Percentiles rank a stretch among this genome's conserved stretches.
These are phyloP conservation scores for Wickerhamiella sergipiensis DNA, from an alignment of 805 yeast species.

Conservation along the genomic window DNA sequence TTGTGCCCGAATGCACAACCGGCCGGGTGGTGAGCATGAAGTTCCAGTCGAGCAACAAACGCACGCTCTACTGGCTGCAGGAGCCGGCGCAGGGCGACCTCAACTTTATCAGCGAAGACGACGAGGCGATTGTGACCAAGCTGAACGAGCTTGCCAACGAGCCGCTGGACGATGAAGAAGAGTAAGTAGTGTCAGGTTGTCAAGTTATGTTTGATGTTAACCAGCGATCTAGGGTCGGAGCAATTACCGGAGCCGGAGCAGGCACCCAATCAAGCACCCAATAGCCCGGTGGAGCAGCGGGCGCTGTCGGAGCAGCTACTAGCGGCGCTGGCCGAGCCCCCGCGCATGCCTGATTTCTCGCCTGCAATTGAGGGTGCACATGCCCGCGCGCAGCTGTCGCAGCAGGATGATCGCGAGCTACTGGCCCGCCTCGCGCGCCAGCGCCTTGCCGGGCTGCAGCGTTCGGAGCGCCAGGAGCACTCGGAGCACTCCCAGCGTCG, in stretches of 20 bases:
- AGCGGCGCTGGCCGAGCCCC: not conserved
- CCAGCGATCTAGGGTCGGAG: not conserved
- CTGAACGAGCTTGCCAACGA: constrained; percentile 30
- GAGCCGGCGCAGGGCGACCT: constrained; percentile 52
- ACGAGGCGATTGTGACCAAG: constrained; percentile 34
- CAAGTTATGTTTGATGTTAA: not conserved
- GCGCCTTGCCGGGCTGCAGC: too few species aligned
- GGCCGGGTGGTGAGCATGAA: constrained; percentile 66
- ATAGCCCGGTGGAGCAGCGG: too few species aligned
- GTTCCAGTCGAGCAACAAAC: constrained; percentile 49
- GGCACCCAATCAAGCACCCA: too few species aligned
- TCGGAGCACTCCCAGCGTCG: too few species aligned
- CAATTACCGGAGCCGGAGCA: too few species aligned
- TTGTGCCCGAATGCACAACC: constrained; percentile 50
- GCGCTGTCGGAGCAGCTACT: too few species aligned
- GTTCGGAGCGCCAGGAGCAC: too few species aligned
- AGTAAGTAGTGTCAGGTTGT: constrained; percentile 1
- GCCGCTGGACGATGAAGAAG: constrained; percentile 12
- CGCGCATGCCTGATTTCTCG: not conserved
- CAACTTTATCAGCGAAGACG: constrained; percentile 42
- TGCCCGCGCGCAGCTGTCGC: not conserved
- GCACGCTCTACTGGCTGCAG: constrained; percentile 57
- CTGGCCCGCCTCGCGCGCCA: not conserved
- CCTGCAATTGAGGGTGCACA: not conserved
- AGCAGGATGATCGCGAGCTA: not conserved